A percentile compares a stretch with the other conserved stretches of the same genome.
Conservation (phyloP, 345 rosid genomes). For the Clausena lansium region DNA sequence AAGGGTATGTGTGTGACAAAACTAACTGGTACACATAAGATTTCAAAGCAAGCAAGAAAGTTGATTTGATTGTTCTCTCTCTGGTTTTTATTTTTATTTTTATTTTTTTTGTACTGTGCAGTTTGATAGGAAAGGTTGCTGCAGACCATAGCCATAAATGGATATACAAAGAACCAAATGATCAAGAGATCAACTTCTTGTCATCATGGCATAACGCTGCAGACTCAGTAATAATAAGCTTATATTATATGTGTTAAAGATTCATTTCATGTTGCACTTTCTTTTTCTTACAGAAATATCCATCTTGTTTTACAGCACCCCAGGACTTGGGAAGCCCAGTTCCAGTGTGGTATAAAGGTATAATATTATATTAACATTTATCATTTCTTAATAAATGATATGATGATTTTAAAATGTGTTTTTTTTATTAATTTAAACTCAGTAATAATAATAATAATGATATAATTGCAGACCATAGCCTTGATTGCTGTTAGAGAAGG, state of each 20-base stretch:
- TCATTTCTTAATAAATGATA: not conserved
- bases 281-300: not conserved
- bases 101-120: slow-evolving; percentile 18
- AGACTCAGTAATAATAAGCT: slow-evolving; percentile 59
- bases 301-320: slow-evolving; percentile 56
- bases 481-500: slow-evolving; percentile 97
- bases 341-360: slow-evolving; percentile 94
- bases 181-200: slow-evolving; percentile 88
- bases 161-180: slow-evolving; percentile 92
- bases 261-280: not conserved
- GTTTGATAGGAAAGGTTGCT: slow-evolving; percentile 94
- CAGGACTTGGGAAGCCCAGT: slow-evolving; percentile 99
- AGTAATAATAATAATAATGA: too few relatives aligned
- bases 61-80: not conserved
- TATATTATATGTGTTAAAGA: too few relatives aligned
- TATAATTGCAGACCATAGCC: slow-evolving; percentile 77
- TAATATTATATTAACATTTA: not conserved
- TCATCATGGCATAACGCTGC: slow-evolving; percentile 94
- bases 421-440: too few relatives aligned
- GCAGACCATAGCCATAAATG: slow-evolving; percentile 96
- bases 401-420: too few relatives aligned
- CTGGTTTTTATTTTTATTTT: not conserved
- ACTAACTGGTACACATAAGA: not conserved
- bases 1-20: slow-evolving; percentile 56
- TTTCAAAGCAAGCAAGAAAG: slow-evolving; percentile 6